Evolutionary conservation across 176 grass and related monocot genomes (phyloP).

Genomic region (Rhynchospora breviuscula): DNA sequence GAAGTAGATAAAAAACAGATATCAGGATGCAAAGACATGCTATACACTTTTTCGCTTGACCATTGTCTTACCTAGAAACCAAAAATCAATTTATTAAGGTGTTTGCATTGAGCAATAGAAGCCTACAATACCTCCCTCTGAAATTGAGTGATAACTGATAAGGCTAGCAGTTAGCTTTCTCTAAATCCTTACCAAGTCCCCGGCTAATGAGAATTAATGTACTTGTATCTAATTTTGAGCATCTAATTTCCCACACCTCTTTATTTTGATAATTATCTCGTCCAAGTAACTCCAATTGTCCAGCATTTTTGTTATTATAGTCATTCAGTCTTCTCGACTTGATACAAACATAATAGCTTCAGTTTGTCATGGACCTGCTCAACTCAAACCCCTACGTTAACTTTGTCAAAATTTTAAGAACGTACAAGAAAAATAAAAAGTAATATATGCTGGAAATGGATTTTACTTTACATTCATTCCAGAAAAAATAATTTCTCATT

Average conservation of each 20-base stretch:
- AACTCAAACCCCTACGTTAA: neutral
- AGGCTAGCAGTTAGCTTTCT: too few species aligned
- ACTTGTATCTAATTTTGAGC: neutral
- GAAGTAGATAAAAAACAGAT: too few species aligned
- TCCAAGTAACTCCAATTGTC: neutral
- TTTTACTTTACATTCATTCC: constrained; percentile 4
- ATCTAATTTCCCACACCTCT: neutral
- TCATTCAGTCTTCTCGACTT: neutral
- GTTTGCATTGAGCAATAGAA: too few species aligned
- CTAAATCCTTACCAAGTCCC: neutral
- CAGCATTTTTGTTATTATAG: neutral
- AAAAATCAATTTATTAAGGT: too few species aligned
- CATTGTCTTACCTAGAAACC: too few species aligned
- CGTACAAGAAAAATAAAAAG: neutral
- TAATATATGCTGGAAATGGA: neutral
- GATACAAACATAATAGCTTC: neutral
- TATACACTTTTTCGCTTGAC: too few species aligned
- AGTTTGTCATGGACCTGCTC: neutral
- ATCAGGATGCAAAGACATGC: too few species aligned
- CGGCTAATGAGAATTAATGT: neutral
- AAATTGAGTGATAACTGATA: too few species aligned
- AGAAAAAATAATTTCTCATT: neutral
- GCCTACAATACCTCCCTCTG: too few species aligned
- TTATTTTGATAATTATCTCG: neutral
- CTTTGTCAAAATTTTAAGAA: neutral